Base-by-base conservation (phyloP, 306 rosid species). In the Cucurbita moschata region DNA sequence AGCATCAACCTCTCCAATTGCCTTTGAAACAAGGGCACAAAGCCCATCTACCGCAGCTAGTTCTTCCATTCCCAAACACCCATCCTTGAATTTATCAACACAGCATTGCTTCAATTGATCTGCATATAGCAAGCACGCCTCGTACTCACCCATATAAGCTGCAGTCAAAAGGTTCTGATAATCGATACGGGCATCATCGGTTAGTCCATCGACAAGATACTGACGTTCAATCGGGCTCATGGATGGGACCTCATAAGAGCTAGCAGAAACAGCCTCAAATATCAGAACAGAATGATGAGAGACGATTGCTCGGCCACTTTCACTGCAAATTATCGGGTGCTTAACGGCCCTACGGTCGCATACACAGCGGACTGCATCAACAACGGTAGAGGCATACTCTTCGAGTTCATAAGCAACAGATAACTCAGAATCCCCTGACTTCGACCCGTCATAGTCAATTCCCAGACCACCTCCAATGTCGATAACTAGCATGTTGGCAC, bases 381-480 rank as follows among this genome's bases (percentile, higher is more conserved):
- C 98, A 70, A 90, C 98, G 7, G 94, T 83, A 10, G 85, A 42
- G 4, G 98, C 96, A 55, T 93, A 93, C 74, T 90, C 98, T 51
- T 83, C 81, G 3, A 90, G 86, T 38, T 81, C 74, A 60, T 93
- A 90, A 72, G 86, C 88, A 57, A 90, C 88, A 1, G 98, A 93
- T 57, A 83, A 40, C 70, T 90, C 97, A 2, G 98, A 90, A 23
- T 87, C 86, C 5, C 79, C 39, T 0, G 96, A 87, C 56, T 90
- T 93, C 9, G 96, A 87, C 57, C 98, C 98, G 10, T 90, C 96
- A 7, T 93, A 90, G 64, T 90, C 98, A 4, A 93, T 86, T 0
- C 98, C 97, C 57, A 93, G 64, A 37, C 98, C 98, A 40, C 97
- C 98, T 75, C 98, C 97, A 63, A 90, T 86, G 72, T 93, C 98